A percentile compares a stretch with the other conserved stretches of the same genome.
phyloP scores from a whole-genome alignment of 2,329 filamentous ascomycete genomes.

The Colletotrichum australisinense region DNA sequence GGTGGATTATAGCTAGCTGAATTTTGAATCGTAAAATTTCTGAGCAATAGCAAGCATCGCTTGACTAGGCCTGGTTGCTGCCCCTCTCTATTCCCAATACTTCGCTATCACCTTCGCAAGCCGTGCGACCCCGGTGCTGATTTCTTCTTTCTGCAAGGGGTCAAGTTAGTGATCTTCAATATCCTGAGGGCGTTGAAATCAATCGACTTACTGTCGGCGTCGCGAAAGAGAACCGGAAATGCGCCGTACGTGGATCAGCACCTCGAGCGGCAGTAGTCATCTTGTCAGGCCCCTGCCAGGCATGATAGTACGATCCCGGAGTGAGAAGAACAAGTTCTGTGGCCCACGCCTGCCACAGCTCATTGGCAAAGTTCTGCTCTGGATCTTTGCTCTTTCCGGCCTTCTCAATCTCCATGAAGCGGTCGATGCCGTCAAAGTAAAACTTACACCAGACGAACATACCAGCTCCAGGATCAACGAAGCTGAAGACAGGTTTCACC shows the following conservation, averaged over 20 bases:
- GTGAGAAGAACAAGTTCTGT: constrained; percentile 41
- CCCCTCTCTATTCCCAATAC: constrained; percentile 1
- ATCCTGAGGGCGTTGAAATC: background rate
- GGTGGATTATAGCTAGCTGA: background rate
- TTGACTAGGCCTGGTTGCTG: background rate
- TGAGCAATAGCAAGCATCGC: background rate
- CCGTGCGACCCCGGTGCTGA: constrained; percentile 31
- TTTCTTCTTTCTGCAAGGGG: constrained; percentile 32
- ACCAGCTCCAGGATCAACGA: constrained; percentile 43
- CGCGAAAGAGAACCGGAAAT: constrained; percentile 44
- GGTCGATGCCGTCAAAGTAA: constrained; percentile 37
- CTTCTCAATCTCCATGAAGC: constrained; percentile 39
- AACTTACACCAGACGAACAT: constrained; percentile 48
- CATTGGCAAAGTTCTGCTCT: constrained; percentile 40
- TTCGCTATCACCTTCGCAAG: constrained; percentile 18
- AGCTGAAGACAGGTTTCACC: constrained; percentile 43
- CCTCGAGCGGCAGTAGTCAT: constrained; percentile 39
- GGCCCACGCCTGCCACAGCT: constrained; percentile 38
- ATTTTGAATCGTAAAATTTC: background rate
- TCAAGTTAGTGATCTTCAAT: background rate
- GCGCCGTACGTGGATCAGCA: constrained; percentile 38
- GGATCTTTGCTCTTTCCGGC: constrained; percentile 33
- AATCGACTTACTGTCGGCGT: constrained; percentile 41
- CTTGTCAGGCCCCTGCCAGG: constrained; percentile 44
- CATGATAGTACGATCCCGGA: constrained; percentile 46